Evolutionary conservation across 2,329 filamentous ascomycete genomes (phyloP).

Genomic region (Ophidiomyces ophidiicola): DNA sequence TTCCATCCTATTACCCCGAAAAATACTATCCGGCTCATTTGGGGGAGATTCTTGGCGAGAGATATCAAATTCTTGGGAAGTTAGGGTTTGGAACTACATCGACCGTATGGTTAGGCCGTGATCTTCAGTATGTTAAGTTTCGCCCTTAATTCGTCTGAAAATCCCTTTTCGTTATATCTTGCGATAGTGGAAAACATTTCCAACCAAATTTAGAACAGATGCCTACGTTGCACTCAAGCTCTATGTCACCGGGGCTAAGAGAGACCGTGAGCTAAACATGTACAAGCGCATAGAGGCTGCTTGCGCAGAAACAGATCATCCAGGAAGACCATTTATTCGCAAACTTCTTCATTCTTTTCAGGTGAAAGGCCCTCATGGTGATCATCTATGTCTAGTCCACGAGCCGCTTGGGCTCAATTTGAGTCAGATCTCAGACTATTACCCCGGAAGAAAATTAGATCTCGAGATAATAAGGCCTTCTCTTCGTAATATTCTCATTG

Average conservation of each 20-base stretch:
- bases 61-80: conserved; percentile 15
- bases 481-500: conserved; percentile 13
- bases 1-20: conserved; percentile 3
- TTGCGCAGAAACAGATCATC: conserved; percentile 7
- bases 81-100: conserved; percentile 17
- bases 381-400: conserved; percentile 13
- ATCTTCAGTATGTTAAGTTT: conserved; percentile 8
- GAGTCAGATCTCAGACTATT: conserved; percentile 9
- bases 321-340: conserved; percentile 8
- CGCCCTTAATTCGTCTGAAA: no score
- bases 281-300: conserved; percentile 29
- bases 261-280: conserved; percentile 32
- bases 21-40: conserved; percentile 6
- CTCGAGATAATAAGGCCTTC: conserved; percentile 16
- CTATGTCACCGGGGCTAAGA: conserved; percentile 19
- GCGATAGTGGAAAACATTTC: neutral
- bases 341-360: conserved; percentile 12
- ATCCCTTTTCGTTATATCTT: neutral
- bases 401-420: conserved; percentile 11
- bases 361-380: conserved; percentile 8
- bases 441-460: conserved; percentile 3
- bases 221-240: conserved; percentile 12
- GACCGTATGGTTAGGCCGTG: conserved; percentile 16
- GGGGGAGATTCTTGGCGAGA: neutral
- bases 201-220: neutral